Base-by-base conservation (phyloP, 78 protist genomes). In the Anaeramoeba flamelloides region DNA sequence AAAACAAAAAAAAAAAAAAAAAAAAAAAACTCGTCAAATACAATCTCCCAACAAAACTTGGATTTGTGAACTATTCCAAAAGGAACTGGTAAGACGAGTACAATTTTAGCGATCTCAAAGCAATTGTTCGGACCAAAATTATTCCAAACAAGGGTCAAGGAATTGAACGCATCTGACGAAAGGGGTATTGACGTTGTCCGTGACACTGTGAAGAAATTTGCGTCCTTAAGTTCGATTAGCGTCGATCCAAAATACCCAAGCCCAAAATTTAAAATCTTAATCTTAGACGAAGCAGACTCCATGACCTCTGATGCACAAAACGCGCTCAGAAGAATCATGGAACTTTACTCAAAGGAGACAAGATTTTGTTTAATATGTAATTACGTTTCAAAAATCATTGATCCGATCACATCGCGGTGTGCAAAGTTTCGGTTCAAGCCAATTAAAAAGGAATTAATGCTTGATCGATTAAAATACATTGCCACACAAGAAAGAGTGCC, bases 101-200 rank as follows among this genome's bases (percentile, higher is more conserved):
- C 94, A 26, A 91, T 96, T 38, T 91, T 91, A 0, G 97, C 98
- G 12, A 34, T 89, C 0, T 92, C 93, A 26, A 83, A 83, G 12
- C 86, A 92, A n/a, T 82, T 96, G n/a, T 95, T 65, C 75, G 97
- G 84, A 12, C 91, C 94, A n/a, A 84, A 89, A 34, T 76, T 89
- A 74, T 82, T 76, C 22, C 40, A 81, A 33, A 37, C 83, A 40
- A 83, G 97, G 38, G 97, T 94, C 40, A 76, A 87, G 39, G 98
- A 95, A 79, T 87, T 96, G 36, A 97, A 97, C 84, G 99, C 99
- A 22, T 92, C 97, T 1, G 99, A 95, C 75, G 98, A 94, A 79
- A 84, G 99, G 2, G 99, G 99, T 34, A 97, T 97, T 32, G 81
- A 84, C 0, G 90, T 92, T 2, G 92, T 96, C 34, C 77, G 99